These are phyloP conservation scores for Phlebiopsis gigantea DNA, from an alignment of 768 basidiomycete species.

Conservation along the genomic window DNA sequence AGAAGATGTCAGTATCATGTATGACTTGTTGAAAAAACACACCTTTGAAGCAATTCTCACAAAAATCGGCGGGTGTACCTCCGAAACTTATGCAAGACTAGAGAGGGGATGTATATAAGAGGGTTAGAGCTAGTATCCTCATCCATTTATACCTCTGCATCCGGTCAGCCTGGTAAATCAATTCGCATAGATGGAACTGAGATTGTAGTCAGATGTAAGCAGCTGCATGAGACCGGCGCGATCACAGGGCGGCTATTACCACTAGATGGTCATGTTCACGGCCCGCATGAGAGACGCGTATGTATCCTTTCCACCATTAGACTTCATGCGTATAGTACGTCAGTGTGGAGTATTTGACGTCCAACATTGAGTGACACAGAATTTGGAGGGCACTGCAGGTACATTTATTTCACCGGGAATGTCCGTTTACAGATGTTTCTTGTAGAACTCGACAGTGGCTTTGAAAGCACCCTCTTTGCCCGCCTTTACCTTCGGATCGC, in stretches of 20 bases:
- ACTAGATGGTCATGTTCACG: not conserved
- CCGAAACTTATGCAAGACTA: too few relatives aligned
- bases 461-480: constrained; percentile 64
- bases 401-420: too few relatives aligned
- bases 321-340: too few relatives aligned
- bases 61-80: not conserved
- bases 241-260: not conserved
- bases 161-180: not conserved
- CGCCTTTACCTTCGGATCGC: constrained; percentile 46
- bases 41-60: constrained; percentile 16
- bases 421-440: constrained; percentile 23
- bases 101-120: not conserved
- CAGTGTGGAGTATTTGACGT: too few relatives aligned
- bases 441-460: constrained; percentile 50
- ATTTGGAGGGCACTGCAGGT: too few relatives aligned
- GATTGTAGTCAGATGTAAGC: not conserved
- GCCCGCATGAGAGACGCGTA: too few relatives aligned
- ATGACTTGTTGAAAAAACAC: not conserved
- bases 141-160: not conserved
- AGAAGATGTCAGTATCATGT: not conserved
- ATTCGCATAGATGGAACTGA: not conserved
- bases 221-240: not conserved
- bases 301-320: too few relatives aligned
- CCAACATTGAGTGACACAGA: too few relatives aligned
- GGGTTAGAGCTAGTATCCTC: not conserved